phyloP scores from a whole-genome alignment of 768 basidiomycete genomes.

The Podaxis sp. region DNA sequence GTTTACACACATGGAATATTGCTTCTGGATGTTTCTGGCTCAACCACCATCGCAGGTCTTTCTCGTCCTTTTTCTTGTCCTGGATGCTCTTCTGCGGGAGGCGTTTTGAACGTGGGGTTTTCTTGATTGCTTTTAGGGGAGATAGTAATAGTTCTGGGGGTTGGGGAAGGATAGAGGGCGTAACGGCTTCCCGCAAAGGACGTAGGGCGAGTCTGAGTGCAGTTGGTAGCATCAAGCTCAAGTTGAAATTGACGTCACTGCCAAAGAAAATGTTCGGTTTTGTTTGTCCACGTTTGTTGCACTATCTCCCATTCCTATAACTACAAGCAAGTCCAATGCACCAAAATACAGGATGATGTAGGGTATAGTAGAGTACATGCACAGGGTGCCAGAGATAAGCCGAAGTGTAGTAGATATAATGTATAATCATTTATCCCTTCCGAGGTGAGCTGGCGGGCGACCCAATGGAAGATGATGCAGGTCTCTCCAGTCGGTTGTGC shows the following conservation, averaged over 20 bases:
- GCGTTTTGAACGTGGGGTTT: too few species aligned
- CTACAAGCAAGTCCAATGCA: slow-evolving; percentile 4
- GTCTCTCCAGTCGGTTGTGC: slow-evolving; percentile 25
- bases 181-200: background rate
- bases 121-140: too few species aligned
- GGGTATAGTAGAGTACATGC: slow-evolving; percentile 7
- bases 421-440: background rate
- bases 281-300: slow-evolving; percentile 7
- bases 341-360: slow-evolving; percentile 9
- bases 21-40: background rate
- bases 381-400: background rate
- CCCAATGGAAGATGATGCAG: slow-evolving; percentile 14
- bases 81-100: too few species aligned
- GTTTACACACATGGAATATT: background rate
- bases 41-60: background rate
- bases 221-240: background rate
- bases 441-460: slow-evolving; percentile 11
- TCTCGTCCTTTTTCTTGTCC: background rate
- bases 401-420: background rate
- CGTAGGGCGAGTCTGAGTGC: background rate
- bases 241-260: background rate
- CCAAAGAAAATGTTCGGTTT: background rate
- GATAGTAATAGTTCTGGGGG: background rate
- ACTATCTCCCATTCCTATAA: background rate
- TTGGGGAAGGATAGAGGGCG: background rate